Evolutionary conservation across 208 protist genomes (phyloP), one percentile per base, ranked within the genome.

Genomic region (Herpetomonas tarakana): DNA sequence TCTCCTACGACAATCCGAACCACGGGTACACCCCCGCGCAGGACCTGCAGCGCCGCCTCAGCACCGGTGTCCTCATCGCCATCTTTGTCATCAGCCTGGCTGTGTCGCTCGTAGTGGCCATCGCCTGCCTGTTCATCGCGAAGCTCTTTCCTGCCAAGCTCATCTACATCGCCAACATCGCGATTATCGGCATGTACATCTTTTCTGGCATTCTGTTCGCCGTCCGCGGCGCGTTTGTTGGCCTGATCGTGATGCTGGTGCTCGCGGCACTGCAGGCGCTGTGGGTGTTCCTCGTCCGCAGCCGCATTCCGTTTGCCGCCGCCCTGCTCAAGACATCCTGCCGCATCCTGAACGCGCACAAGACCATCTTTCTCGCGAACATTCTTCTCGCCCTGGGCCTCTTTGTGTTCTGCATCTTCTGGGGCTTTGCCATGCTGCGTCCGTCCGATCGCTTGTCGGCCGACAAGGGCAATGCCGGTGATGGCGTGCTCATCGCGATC

Each of bases 241-340:
- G 60, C 7, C 77, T 80, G 19, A 29, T 84, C 27, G 4, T 91
- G 22, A 62, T 88, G 61, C 38, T 80, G 16, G 27, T 91, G 45
- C 56, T 46, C 9, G 55, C 58, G 1, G 44, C 62, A 0, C 63
- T 84, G 14, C 58, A 75, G 50, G 45, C 41, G 0, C 16, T 92
- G 21, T 89, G 81, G 69, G 26, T 94, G 27, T 91, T 69, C 53
- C 60, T 86, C 51, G 82, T 78, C 25, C 83, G 88, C 24, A 16
- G 61, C 19, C 86, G 86, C 50, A 94, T 96, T 54, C 74, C 83
- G 9, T 93, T 95, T 45, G 69, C 86, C 2, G 86, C 84, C 1
- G 78, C 69, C 51, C 75, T 92, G 16, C 71, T 96, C 7, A 57
- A 65, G 27, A 60, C 72, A 1, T 64, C 86, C 7, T 54, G 71